phyloP scores from a whole-genome alignment of 2,329 filamentous ascomycete species.

The Cordyceps cateniannulata region DNA sequence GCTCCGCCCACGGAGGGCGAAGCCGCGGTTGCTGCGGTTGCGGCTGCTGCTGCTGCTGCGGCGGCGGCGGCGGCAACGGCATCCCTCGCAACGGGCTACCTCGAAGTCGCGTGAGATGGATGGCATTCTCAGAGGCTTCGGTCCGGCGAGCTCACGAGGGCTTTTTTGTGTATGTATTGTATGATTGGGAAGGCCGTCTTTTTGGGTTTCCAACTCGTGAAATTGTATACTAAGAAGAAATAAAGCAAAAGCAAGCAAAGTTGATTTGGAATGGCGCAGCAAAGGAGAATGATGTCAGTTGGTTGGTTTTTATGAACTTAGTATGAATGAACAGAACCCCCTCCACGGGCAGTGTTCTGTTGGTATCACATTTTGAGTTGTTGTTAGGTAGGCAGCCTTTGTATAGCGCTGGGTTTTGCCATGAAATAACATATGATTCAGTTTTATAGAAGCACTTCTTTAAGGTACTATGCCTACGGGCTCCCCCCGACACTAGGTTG shows the following conservation, averaged over 20 bases:
- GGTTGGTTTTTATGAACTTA: background rate
- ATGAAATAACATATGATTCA: no score
- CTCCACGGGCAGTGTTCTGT: no score
- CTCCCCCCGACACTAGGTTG: no score
- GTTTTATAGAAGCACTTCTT: no score
- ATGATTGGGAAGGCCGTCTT: background rate
- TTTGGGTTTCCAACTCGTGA: background rate
- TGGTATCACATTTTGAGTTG: no score
- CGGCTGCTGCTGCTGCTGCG: conserved; percentile 25
- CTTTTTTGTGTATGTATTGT: background rate
- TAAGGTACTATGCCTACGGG: no score
- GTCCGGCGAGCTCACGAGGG: background rate
- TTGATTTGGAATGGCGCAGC: background rate
- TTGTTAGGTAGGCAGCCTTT: no score
- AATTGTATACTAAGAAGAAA: background rate
- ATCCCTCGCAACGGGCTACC: conserved; percentile 29
- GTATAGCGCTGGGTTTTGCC: no score
- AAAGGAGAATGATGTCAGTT: background rate
- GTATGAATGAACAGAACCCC: background rate
- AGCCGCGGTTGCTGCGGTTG: conserved; percentile 15
- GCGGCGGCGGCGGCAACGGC: conserved; percentile 24
- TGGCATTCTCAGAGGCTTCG: background rate
- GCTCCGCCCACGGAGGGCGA: conserved; percentile 22
- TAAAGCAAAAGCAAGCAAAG: background rate
- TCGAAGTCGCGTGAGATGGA: conserved; percentile 23